A percentile compares a stretch with the other conserved stretches of the same genome.
Evolutionary conservation across 768 basidiomycete genomes (phyloP).

Genomic region (Pluteus cervinus): DNA sequence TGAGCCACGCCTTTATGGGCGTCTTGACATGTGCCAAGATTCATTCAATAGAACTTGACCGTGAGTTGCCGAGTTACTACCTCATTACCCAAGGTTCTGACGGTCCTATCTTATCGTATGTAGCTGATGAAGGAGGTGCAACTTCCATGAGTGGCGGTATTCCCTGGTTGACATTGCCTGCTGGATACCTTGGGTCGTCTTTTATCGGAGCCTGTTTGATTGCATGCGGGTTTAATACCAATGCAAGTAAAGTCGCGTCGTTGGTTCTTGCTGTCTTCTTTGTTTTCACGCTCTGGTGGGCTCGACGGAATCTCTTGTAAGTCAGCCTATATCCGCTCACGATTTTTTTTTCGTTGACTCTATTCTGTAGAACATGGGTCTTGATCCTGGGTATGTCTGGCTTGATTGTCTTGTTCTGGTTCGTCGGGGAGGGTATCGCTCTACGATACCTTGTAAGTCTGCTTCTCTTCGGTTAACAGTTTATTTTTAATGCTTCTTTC

Average conservation of each 20-base stretch:
- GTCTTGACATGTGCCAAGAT: constrained; percentile 83
- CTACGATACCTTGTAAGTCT: constrained; percentile 66
- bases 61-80: constrained; percentile 36
- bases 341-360: neutral
- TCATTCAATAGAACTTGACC: constrained; percentile 82
- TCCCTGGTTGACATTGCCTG: constrained; percentile 71
- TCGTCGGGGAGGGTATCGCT: constrained; percentile 67
- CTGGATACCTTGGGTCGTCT: constrained; percentile 79
- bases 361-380: constrained; percentile 56
- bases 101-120: constrained; percentile 4
- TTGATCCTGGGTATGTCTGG: constrained; percentile 77
- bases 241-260: constrained; percentile 81
- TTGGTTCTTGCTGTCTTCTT: constrained; percentile 82
- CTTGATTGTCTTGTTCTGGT: constrained; percentile 79
- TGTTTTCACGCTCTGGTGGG: constrained; percentile 87
- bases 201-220: constrained; percentile 86
- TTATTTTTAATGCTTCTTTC: neutral
- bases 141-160: constrained; percentile 88
- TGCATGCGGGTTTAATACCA: constrained; percentile 83
- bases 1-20: constrained; percentile 82
- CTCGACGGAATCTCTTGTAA: constrained; percentile 66
- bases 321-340: constrained; percentile 16
- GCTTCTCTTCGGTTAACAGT: neutral
- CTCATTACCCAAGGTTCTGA: constrained; percentile 8
- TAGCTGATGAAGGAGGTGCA: constrained; percentile 84